These are phyloP conservation scores for Sporisorium scitamineum DNA, from an alignment of 1,284 basidiomycete species.

Conservation along the genomic window DNA sequence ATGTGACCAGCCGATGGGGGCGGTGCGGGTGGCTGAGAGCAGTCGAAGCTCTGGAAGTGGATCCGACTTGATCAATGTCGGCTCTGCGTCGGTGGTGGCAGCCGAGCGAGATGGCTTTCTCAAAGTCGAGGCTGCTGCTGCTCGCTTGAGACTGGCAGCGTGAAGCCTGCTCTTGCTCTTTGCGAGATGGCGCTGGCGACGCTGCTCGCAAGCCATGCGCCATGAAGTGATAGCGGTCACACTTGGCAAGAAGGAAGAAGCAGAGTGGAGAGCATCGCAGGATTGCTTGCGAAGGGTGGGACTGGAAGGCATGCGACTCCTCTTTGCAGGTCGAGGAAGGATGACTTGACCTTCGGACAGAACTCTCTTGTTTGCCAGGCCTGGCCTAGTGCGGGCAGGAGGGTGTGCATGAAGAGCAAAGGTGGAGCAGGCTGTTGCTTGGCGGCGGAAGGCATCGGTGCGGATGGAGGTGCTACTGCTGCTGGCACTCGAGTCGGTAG, in stretches of 20 bases:
- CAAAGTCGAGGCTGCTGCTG: neutral
- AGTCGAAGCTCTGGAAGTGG: constrained; percentile 44
- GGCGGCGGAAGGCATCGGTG: neutral
- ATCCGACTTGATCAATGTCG: neutral
- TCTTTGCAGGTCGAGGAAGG: constrained; percentile 11
- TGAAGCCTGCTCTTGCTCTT: neutral
- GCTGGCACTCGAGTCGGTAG: constrained; percentile 31
- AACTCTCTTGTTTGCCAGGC: constrained; percentile 11
- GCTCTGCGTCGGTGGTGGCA: neutral
- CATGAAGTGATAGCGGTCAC: constrained; percentile 15
- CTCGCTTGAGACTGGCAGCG: neutral
- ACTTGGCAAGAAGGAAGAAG: neutral
- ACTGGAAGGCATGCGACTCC: neutral
- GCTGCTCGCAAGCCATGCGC: constrained; percentile 21
- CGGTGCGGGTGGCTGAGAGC: constrained; percentile 47
- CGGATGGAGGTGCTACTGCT: constrained; percentile 3
- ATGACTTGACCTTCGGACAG: constrained; percentile 34
- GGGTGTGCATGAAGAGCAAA: neutral
- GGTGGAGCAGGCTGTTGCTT: neutral
- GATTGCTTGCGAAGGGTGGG: constrained; percentile 9
- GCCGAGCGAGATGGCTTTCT: neutral
- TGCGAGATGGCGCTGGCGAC: constrained; percentile 2
- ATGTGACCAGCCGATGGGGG: constrained; percentile 38
- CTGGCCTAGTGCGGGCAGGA: neutral
- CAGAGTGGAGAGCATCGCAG: neutral